A percentile compares a stretch with the other conserved stretches of the same genome.
Conservation (phyloP, 2,329 filamentous ascomycete genomes). For the Keithomyces neogunnii region DNA sequence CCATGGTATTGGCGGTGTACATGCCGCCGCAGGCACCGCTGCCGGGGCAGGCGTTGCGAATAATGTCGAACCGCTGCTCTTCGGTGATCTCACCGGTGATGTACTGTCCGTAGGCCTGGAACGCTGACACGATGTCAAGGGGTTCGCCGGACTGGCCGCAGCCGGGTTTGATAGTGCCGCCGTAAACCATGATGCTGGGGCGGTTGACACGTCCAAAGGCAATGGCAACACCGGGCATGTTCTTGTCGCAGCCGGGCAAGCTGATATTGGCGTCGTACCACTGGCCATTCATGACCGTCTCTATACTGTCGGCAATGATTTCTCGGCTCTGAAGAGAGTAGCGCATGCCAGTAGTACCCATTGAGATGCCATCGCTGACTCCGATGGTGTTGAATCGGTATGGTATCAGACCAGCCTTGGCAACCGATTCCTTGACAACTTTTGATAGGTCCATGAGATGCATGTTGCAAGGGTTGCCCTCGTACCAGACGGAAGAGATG, state of each 20-base stretch:
- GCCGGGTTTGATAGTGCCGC: conserved; percentile 86
- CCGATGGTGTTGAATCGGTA: conserved; percentile 99
- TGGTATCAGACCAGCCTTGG: conserved; percentile 69
- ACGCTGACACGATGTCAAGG: conserved; percentile 93
- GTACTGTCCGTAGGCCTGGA: conserved; percentile 96
- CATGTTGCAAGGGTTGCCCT: conserved; percentile 99
- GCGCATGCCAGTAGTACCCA: conserved; percentile 96
- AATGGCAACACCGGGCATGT: conserved; percentile 90
- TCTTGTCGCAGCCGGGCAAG: conserved; percentile 97
- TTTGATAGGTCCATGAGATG: conserved; percentile 86
- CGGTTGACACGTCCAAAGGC: conserved; percentile 94
- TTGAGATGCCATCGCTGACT: conserved; percentile 94
- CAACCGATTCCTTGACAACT: conserved; percentile 55
- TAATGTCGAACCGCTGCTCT: conserved; percentile 88
- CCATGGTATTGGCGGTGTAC: conserved; percentile 95
- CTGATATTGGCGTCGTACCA: conserved; percentile 98
- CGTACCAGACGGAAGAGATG: conserved; percentile 97
- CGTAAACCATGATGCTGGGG: conserved; percentile 95
- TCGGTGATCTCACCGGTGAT: conserved; percentile 86
- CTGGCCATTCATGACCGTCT: conserved; percentile 97
- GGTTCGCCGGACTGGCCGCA: conserved; percentile 68
- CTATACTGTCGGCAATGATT: conserved; percentile 94
- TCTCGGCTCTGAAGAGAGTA: conserved; percentile 92
- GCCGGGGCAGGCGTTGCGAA: conserved; percentile 69
- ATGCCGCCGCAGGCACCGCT: conserved; percentile 71